Percentiles rank a stretch among this genome's conserved stretches.
Evolutionary conservation across 345 rosid species (phyloP).

Genomic region (Psidium friedrichsthalianum): DNA sequence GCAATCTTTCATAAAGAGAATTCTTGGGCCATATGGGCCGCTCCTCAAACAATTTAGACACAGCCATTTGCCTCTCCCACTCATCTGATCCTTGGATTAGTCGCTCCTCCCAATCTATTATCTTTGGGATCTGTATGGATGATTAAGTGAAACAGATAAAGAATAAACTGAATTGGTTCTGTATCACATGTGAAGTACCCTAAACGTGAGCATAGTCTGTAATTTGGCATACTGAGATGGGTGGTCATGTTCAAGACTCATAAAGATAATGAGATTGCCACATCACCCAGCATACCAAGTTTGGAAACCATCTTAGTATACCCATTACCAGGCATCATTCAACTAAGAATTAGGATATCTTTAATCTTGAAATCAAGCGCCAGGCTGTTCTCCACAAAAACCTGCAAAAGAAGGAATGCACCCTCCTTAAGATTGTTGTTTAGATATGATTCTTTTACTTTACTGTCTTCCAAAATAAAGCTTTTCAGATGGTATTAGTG

Average conservation of each 20-base stretch:
- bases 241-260: neutral
- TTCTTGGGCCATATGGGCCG: conserved; percentile 86
- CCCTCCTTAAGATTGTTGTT: conserved; percentile 3
- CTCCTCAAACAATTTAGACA: conserved; percentile 77
- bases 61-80: conserved; percentile 67
- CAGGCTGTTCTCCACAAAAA: conserved; percentile 60
- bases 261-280: neutral
- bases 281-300: neutral
- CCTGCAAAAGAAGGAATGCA: conserved; percentile 35
- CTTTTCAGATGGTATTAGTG: neutral
- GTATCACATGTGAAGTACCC: neutral
- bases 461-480: neutral
- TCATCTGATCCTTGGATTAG: conserved; percentile 39
- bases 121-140: conserved; percentile 78
- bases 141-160: conserved; percentile 37
- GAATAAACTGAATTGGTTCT: no score
- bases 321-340: neutral
- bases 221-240: neutral
- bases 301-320: neutral
- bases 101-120: conserved; percentile 57
- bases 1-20: conserved; percentile 54
- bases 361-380: conserved; percentile 73
- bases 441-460: neutral
- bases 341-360: conserved; percentile 57
- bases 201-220: neutral